A percentile compares a stretch with the other conserved stretches of the same genome.
phyloP scores from a whole-genome alignment of 441 rosid species.

The Eugenia klotzschiana region DNA sequence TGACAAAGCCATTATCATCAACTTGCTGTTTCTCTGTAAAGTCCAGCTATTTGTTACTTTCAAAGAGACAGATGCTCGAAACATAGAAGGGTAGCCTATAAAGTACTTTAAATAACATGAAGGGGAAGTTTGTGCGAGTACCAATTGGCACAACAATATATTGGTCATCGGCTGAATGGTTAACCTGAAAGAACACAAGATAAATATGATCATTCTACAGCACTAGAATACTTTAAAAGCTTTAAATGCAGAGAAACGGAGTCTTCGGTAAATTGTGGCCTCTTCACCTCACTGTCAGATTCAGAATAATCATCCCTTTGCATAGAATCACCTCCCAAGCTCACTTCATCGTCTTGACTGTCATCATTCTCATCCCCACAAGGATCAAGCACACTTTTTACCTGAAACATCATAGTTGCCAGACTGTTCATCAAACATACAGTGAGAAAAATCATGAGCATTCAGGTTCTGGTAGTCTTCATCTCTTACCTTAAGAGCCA shows the following conservation, averaged over 20 bases:
- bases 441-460: not conserved
- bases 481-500: slow-evolving; percentile 58
- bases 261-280: not conserved
- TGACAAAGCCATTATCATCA: slow-evolving; percentile 36
- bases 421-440: not conserved
- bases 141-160: slow-evolving; percentile 54
- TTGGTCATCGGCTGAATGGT: slow-evolving; percentile 38
- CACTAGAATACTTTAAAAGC: not conserved
- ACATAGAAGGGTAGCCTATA: not conserved
- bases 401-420: slow-evolving; percentile 27
- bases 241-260: not conserved
- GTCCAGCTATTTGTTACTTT: slow-evolving; percentile 6
- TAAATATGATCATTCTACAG: not conserved
- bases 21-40: slow-evolving; percentile 44
- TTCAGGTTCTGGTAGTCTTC: not conserved
- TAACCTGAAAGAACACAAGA: slow-evolving; percentile 36
- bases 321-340: slow-evolving; percentile 47
- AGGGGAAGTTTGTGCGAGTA: slow-evolving; percentile 14
- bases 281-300: slow-evolving; percentile 65
- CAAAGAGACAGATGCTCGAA: not conserved
- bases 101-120: not conserved
- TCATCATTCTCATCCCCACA: slow-evolving; percentile 80
- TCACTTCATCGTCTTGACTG: slow-evolving; percentile 51
- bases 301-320: slow-evolving; percentile 47
- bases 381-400: slow-evolving; percentile 95